Evolutionary conservation across 1,284 basidiomycete genomes (phyloP).

Genomic region (Ustilago loliicola): DNA sequence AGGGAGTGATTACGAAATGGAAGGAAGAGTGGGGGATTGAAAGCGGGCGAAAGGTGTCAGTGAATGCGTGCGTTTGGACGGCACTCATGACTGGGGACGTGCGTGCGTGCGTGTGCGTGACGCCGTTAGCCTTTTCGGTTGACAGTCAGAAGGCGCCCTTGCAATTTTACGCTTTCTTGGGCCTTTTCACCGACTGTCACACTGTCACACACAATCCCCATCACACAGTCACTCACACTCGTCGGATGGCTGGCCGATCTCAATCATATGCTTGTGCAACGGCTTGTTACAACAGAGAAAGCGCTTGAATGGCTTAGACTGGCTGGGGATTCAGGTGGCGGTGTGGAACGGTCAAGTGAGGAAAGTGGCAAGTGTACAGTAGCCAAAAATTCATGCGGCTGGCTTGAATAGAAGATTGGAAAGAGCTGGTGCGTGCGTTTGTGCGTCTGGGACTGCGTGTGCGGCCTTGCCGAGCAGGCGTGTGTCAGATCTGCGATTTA

Average conservation of each 20-base stretch:
- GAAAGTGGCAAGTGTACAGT: too few species aligned
- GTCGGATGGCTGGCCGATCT: not conserved
- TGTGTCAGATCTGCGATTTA: not conserved
- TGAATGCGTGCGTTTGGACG: conserved; percentile 5
- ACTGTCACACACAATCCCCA: not conserved
- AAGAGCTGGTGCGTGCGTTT: conserved; percentile 21
- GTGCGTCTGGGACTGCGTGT: conserved; percentile 17
- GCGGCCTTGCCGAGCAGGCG: not conserved
- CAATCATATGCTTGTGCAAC: not conserved
- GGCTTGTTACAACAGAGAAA: not conserved
- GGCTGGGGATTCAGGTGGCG: not conserved
- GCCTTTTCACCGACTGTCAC: too few species aligned
- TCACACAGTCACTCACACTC: not conserved
- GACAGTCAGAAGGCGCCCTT: not conserved
- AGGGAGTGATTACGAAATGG: not conserved
- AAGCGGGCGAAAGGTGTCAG: not conserved
- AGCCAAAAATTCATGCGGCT: not conserved
- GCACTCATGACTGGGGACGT: not conserved
- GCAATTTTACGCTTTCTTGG: not conserved
- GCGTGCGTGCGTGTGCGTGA: conserved; percentile 4
- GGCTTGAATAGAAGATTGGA: conserved; percentile 2
- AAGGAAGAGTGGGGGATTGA: not conserved
- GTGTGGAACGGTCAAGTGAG: not conserved
- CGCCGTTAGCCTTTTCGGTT: not conserved
- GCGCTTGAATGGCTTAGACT: not conserved